Base-by-base conservation (phyloP, 495 filamentous ascomycete species). In the Amniculicola lignicola region DNA sequence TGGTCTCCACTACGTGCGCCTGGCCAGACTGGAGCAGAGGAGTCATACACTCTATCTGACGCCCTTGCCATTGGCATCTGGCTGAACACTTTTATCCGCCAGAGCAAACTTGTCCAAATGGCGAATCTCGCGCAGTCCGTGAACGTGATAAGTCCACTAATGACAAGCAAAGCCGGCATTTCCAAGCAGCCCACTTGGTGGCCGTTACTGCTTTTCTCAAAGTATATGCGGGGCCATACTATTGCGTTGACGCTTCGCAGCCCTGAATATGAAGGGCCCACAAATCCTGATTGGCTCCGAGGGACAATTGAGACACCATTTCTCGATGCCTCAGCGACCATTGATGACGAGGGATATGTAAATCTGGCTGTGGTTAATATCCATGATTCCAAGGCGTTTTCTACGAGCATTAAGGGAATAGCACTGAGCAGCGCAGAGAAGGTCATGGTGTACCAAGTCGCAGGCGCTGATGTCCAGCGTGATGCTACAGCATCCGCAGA, bases 61-160 rank as follows among this genome's bases (percentile, higher is more conserved):
- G 85, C 85, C 3, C 71, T 89, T 12, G 86, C 86, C 42, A 87
- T 90, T 0, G 79, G 75, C 2, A 78, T 84, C 11, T 91, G 79
- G 79, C 75, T 90, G 18, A 90, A 90, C 63, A 85, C 86, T 11
- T 90, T 91, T 56, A 74, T 91, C n/a, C 79, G 87, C 14, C 85
- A 91, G 74, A 81, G 80, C 63, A 74, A 74, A 50, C 76, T 83
- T 66, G 59, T 91, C 11, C 83, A 85, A 43, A 91, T 90, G 87
- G 84, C 86, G 10, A 89, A 86, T 66, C 85, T 90, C 51, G 87
- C 87, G 9, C 86, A 90, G 72, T 82, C 72, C 51, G 84, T 90
- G 25, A 90, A 90, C 64, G 87, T 90, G 28, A 89, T 90, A 59
- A 80, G 79, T 24, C 87, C 85, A 1, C 74, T 90, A 15, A 86